Evolutionary conservation across 2,329 filamentous ascomycete genomes (phyloP).

Genomic region (Paecilomyces fulvus): DNA sequence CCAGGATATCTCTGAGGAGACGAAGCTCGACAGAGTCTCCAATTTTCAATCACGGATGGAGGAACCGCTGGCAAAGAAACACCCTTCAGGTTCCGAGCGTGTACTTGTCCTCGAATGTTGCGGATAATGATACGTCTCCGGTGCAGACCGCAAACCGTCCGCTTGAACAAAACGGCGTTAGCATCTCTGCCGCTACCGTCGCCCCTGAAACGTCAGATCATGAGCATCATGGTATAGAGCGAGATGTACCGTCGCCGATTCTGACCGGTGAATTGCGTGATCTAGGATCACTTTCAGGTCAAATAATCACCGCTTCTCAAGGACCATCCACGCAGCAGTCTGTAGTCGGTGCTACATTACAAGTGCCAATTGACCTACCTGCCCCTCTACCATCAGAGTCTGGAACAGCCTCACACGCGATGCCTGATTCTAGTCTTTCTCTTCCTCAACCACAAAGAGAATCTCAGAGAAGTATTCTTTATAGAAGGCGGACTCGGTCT

Average conservation of each 20-base stretch:
- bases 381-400: neutral
- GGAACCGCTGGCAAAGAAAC: conserved; percentile 7
- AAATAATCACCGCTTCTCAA: neutral
- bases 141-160: neutral
- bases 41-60: conserved; percentile 1
- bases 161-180: neutral
- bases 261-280: neutral
- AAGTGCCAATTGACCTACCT: neutral
- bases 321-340: neutral
- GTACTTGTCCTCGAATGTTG: neutral
- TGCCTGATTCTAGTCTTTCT: neutral
- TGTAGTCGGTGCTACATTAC: neutral
- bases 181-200: neutral
- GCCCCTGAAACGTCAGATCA: neutral
- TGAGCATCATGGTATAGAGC: neutral
- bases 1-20: conserved; percentile 10
- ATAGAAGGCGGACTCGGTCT: neutral
- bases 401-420: neutral
- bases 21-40: conserved; percentile 12
- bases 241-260: neutral
- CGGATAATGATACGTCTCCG: neutral
- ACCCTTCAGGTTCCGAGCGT: conserved; percentile 1
- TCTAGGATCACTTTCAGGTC: neutral
- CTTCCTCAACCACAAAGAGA: neutral
- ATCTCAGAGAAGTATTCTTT: neutral